A percentile compares a stretch with the other conserved stretches of the same genome.
Conservation (phyloP, 441 rosid genomes). For the Bruguiera hainesii region DNA sequence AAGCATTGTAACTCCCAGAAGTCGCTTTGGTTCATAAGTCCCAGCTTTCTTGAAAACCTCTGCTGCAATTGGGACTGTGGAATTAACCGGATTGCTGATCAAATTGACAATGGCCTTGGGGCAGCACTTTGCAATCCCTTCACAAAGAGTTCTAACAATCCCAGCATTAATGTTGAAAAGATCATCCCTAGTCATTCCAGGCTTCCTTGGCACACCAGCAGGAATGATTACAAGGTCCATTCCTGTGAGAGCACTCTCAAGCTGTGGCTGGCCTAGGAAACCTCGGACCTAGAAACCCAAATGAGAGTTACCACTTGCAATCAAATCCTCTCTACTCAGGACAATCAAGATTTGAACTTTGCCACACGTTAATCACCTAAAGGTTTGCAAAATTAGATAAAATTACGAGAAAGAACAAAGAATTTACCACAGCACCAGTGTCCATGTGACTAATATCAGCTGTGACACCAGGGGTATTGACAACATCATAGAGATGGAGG, state of each 20-base stretch:
- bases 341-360: neutral
- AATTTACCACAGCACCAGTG: conserved; percentile 82
- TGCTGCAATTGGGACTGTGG: conserved; percentile 85
- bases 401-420: neutral
- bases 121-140: conserved; percentile 70
- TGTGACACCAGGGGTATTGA: conserved; percentile 83
- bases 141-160: conserved; percentile 76
- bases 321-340: neutral
- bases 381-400: neutral
- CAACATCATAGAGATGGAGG: conserved; percentile 95
- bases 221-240: conserved; percentile 92
- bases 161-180: conserved; percentile 92
- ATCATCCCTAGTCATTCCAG: conserved; percentile 95
- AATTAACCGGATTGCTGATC: conserved; percentile 89
- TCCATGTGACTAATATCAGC: conserved; percentile 96
- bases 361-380: neutral
- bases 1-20: conserved; percentile 77
- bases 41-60: conserved; percentile 91
- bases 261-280: conserved; percentile 71
- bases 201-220: conserved; percentile 91
- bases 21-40: conserved; percentile 76
- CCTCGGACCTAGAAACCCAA: conserved; percentile 56
- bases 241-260: conserved; percentile 69
- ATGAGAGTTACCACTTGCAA: neutral
- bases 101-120: conserved; percentile 71